phyloP scores from a whole-genome alignment of 2,329 filamentous ascomycete species.

The Sporothrix humicola region DNA sequence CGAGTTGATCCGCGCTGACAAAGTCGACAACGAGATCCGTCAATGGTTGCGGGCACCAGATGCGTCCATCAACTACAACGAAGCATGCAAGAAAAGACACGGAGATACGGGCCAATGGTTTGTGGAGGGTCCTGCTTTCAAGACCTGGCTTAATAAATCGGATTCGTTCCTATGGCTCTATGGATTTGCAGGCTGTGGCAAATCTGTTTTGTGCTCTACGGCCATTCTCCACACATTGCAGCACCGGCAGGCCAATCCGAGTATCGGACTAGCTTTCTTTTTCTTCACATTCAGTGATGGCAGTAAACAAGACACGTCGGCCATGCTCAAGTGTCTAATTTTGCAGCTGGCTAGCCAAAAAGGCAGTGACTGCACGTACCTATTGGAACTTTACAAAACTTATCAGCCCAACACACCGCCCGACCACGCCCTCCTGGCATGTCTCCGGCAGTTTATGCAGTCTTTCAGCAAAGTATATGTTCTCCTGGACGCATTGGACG shows the following conservation, averaged over 20 bases:
- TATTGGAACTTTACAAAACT: background rate
- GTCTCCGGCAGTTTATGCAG: background rate
- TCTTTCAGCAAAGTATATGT: background rate
- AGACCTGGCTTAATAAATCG: background rate
- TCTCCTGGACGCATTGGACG: background rate
- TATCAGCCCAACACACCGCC: background rate
- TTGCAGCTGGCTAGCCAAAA: background rate
- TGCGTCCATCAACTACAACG: background rate
- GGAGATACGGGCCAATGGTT: background rate
- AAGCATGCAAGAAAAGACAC: background rate
- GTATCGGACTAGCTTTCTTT: background rate
- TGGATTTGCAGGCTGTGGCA: background rate
- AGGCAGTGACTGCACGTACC: background rate
- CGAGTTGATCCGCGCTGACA: background rate
- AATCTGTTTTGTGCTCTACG: background rate
- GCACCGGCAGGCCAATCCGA: background rate
- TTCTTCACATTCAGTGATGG: background rate
- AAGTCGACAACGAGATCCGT: background rate
- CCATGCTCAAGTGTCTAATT: background rate
- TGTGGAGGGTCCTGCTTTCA: background rate
- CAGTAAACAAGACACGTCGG: background rate
- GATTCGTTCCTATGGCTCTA: background rate
- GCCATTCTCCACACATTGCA: background rate
- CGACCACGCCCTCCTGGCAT: background rate
- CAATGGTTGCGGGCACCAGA: background rate